phyloP scores from a whole-genome alignment of 805 yeast species.

The Cyberlindnera misumaiensis region DNA sequence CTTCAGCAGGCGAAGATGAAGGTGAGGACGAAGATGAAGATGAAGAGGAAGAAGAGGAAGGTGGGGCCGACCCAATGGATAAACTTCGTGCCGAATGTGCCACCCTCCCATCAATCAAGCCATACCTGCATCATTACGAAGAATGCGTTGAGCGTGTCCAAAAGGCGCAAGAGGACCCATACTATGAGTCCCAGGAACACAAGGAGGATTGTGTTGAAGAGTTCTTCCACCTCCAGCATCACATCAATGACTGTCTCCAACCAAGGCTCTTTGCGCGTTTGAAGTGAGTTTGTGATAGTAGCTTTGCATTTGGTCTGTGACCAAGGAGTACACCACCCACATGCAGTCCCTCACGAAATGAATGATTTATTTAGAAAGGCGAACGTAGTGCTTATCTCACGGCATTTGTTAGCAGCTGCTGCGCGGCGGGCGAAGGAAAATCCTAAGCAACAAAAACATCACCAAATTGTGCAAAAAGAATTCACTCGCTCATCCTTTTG shows the following conservation, averaged over 20 bases:
- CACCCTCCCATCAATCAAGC: slow-evolving; percentile 58
- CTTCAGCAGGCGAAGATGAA: slow-evolving; percentile 24
- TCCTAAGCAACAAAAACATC: no score
- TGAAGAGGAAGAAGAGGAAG: slow-evolving; percentile 68
- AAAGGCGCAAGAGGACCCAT: slow-evolving; percentile 77
- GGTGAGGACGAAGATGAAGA: slow-evolving; percentile 54
- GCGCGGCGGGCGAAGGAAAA: no score
- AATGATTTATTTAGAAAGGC: no score
- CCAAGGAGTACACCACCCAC: no score
- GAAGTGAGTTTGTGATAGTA: slow-evolving; percentile 38
- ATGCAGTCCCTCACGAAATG: no score
- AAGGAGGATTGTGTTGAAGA: slow-evolving; percentile 98
- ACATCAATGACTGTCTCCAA: slow-evolving; percentile 85
- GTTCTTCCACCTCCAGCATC: slow-evolving; percentile 94
- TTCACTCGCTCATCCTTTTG: no score
- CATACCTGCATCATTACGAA: slow-evolving; percentile 78
- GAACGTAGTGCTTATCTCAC: no score
- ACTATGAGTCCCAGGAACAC: slow-evolving; percentile 67
- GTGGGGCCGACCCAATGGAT: slow-evolving; percentile 59
- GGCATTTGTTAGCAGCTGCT: no score
- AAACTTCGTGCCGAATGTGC: slow-evolving; percentile 63
- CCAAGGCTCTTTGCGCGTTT: slow-evolving; percentile 82
- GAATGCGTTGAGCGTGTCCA: slow-evolving; percentile 96
- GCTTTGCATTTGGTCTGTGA: background rate
- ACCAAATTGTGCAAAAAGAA: no score